phyloP scores from a whole-genome alignment of 176 grass and related monocot species.

The Hordeum vulgare region DNA sequence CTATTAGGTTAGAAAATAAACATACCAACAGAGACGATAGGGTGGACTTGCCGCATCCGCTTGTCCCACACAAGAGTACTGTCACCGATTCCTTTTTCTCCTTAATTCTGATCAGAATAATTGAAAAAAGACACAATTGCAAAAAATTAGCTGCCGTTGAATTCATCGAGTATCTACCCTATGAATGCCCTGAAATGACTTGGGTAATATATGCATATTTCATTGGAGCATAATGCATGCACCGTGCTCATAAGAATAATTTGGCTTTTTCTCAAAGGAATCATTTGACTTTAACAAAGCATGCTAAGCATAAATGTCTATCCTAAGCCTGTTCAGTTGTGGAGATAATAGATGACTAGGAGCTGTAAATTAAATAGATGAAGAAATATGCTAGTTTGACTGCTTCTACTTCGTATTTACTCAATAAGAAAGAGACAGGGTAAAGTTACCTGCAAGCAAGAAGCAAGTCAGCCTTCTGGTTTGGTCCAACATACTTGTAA shows the following conservation, averaged over 20 bases:
- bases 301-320: not conserved
- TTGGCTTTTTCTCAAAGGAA: not conserved
- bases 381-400: not conserved
- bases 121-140: not conserved
- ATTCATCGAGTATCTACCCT: slow-evolving; percentile 10
- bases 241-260: not conserved
- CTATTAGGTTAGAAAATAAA: not conserved
- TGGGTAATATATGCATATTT: not conserved
- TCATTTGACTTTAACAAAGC: slow-evolving; percentile 15
- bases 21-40: slow-evolving; percentile 90
- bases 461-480: slow-evolving; percentile 88
- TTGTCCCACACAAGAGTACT: slow-evolving; percentile 90
- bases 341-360: not conserved
- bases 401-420: not conserved
- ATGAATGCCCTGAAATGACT: not conserved
- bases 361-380: not conserved
- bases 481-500: slow-evolving; percentile 89
- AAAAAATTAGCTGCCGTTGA: not conserved
- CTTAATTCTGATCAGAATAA: slow-evolving; percentile 59
- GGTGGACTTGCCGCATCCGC: slow-evolving; percentile 95
- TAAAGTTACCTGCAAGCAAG: slow-evolving; percentile 83
- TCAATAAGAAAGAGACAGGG: not conserved
- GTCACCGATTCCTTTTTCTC: slow-evolving; percentile 95
- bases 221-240: not conserved
- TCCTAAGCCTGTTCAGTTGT: not conserved